Percentiles rank a stretch among this genome's conserved stretches.
phyloP scores from a whole-genome alignment of 169 alveolate species.

The Eimeria acervulina region DNA sequence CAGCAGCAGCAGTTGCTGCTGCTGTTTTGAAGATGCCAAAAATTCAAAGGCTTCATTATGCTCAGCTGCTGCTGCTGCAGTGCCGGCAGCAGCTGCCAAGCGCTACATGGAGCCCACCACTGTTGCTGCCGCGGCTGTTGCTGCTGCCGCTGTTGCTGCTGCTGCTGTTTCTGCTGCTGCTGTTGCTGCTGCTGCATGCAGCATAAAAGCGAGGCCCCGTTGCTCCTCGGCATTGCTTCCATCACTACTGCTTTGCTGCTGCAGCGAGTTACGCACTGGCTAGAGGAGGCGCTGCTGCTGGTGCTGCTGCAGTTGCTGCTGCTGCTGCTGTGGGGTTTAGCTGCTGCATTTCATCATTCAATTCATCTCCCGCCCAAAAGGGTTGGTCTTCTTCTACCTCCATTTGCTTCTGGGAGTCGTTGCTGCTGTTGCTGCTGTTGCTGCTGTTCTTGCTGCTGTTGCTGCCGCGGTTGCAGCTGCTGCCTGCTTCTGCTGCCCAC shows the following conservation, averaged over 20 bases:
- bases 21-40: neutral
- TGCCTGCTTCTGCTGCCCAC: neutral
- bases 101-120: too few species aligned
- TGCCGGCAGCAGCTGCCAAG: neutral
- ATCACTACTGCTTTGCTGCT: neutral
- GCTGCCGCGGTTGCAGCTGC: too few species aligned
- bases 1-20: neutral
- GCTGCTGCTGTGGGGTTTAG: slow-evolving; percentile 14
- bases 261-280: neutral
- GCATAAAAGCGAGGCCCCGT: too few species aligned
- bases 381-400: neutral
- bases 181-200: too few species aligned
- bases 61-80: neutral
- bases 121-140: neutral
- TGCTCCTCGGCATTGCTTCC: neutral
- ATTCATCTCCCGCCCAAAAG: neutral
- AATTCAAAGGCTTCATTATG: neutral
- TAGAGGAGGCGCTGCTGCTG: neutral
- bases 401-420: neutral
- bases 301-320: neutral
- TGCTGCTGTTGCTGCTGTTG: slow-evolving; percentile 22
- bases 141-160: neutral
- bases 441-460: neutral
- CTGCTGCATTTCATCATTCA: neutral
- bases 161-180: neutral